A percentile compares a stretch with the other conserved stretches of the same genome.
These are phyloP conservation scores for Malus asiatica DNA, from an alignment of 306 rosid species.

Conservation along the genomic window DNA sequence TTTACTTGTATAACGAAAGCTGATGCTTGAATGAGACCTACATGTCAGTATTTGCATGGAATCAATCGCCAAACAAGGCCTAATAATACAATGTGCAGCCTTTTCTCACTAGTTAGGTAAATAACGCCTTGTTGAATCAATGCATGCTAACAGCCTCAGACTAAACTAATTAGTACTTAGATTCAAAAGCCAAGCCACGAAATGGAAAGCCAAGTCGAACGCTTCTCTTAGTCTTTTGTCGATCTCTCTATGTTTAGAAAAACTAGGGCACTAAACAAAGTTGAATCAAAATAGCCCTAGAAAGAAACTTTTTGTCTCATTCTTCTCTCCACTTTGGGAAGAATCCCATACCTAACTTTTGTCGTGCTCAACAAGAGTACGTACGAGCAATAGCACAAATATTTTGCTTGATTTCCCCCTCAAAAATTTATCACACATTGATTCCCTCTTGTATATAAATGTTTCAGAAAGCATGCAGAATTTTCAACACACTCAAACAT, in stretches of 20 bases:
- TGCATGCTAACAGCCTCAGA: neutral
- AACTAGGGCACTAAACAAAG: too few relatives aligned
- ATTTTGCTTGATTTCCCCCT: conserved; percentile 7
- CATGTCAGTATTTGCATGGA: neutral
- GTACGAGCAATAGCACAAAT: neutral
- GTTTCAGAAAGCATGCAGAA: neutral
- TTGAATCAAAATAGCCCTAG: neutral
- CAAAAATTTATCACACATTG: neutral
- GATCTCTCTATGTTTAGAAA: too few relatives aligned
- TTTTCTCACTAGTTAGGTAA: neutral
- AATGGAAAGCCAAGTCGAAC: neutral
- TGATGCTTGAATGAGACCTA: neutral
- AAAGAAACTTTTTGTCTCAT: neutral
- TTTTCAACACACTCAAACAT: neutral
- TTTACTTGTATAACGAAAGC: neutral
- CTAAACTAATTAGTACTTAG: neutral
- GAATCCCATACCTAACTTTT: neutral
- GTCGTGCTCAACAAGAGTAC: neutral
- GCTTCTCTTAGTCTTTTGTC: neutral
- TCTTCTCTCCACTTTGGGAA: neutral
- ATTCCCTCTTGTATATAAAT: neutral
- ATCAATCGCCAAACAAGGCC: neutral
- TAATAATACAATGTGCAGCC: neutral
- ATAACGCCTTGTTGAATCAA: neutral
- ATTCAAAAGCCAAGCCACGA: neutral